These are phyloP conservation scores for Plantago ovata DNA, from an alignment of 257 asterid species.

Conservation along the genomic window DNA sequence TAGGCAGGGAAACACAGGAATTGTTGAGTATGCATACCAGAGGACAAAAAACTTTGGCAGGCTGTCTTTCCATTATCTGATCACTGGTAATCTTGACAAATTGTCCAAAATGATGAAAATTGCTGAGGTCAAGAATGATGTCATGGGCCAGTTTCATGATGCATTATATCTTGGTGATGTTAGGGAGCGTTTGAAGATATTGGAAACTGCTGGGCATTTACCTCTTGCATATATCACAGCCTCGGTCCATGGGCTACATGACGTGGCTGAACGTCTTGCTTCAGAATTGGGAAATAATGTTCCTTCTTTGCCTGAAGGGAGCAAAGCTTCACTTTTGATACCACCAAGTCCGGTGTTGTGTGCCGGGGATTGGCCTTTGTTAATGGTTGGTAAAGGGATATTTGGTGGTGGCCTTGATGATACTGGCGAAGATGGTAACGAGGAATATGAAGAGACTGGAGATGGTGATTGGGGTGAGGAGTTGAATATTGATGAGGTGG, in stretches of 20 bases:
- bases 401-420: slow-evolving; percentile 69
- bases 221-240: too few relatives aligned
- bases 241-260: slow-evolving; percentile 52
- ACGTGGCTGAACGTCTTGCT: slow-evolving; percentile 42
- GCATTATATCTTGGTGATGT: too few relatives aligned
- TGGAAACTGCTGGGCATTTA: too few relatives aligned
- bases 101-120: too few relatives aligned
- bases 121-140: too few relatives aligned
- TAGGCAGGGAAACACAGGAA: slow-evolving; percentile 96
- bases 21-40: slow-evolving; percentile 95
- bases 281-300: slow-evolving; percentile 38
- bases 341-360: too few relatives aligned
- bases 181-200: too few relatives aligned
- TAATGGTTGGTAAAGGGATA: slow-evolving; percentile 72
- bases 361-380: slow-evolving; percentile 88
- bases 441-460: slow-evolving; percentile 51
- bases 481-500: slow-evolving; percentile 47
- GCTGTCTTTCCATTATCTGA: too few relatives aligned
- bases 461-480: slow-evolving; percentile 59
- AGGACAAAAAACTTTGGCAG: slow-evolving; percentile 83
- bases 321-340: slow-evolving; percentile 37
- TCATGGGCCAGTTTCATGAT: too few relatives aligned
- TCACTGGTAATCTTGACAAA: too few relatives aligned
- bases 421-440: slow-evolving; percentile 35
- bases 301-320: slow-evolving; percentile 43